A percentile compares a stretch with the other conserved stretches of the same genome.
phyloP scores from a whole-genome alignment of 2,329 filamentous ascomycete genomes.

The Clonostachys rhizophaga region DNA sequence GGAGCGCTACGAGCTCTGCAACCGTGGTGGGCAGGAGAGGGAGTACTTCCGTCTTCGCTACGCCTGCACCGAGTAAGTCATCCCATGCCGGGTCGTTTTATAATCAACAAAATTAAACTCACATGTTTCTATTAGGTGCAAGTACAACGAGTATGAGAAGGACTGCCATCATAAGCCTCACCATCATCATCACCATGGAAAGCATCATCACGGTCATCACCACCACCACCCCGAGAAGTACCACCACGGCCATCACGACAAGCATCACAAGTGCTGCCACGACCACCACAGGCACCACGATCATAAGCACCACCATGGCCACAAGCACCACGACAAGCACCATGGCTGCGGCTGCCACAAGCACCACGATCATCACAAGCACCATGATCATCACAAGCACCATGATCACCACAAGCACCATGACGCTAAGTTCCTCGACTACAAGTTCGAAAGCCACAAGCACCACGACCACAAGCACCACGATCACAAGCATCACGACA shows the following conservation, averaged over 20 bases:
- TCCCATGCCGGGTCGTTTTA: not conserved
- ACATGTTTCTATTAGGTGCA: not conserved
- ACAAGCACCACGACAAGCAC: not conserved
- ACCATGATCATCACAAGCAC: not conserved
- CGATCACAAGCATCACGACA: not conserved
- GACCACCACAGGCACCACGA: not conserved
- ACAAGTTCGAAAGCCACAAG: not conserved
- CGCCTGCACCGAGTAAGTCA: not conserved
- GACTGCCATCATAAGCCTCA: not conserved
- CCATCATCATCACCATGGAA: too few relatives aligned
- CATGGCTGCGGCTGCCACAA: too few relatives aligned
- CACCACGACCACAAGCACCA: not conserved
- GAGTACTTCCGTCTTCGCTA: not conserved
- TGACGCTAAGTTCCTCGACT: not conserved
- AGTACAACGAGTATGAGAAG: not conserved
- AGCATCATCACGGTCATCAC: too few relatives aligned
- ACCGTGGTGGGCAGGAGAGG: not conserved
- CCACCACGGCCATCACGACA: not conserved
- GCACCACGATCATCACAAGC: not conserved
- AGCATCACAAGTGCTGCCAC: not conserved
- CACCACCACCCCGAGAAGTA: too few relatives aligned
- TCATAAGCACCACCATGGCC: not conserved
- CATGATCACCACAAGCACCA: not conserved
- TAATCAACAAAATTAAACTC: too few relatives aligned
- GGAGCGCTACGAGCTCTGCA: constrained; percentile 3